Conservation (phyloP, 164 flowering plant genomes). For the Hamamelis virginiana region DNA sequence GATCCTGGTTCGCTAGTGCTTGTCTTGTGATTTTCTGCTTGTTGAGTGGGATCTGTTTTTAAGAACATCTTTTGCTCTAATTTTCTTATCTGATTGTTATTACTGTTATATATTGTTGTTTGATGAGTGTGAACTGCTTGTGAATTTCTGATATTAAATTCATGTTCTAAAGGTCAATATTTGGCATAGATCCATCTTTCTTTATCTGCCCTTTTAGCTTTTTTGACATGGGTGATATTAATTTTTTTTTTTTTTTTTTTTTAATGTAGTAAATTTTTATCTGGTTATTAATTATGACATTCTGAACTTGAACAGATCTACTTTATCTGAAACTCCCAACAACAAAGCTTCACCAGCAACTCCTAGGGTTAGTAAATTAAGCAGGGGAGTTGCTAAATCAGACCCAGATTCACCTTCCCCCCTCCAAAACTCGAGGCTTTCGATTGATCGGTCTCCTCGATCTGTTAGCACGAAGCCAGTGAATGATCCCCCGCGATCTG, state of each 20-base stretch:
- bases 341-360: conserved; percentile 67
- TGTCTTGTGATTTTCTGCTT: not conserved
- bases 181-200: not conserved
- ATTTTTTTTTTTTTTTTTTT: conserved; percentile 8
- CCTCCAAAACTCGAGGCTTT: conserved; percentile 48
- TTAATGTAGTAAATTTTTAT: conserved; percentile 2
- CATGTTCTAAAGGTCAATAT: not conserved
- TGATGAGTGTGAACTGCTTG: not conserved
- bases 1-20: not conserved
- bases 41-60: conserved; percentile 17
- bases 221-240: not conserved
- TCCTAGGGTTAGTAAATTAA: conserved; percentile 55
- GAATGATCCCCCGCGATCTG: conserved; percentile 56
- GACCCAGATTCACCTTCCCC: conserved; percentile 65
- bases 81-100: conserved; percentile 6
- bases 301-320: conserved; percentile 52
- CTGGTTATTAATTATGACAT: conserved; percentile 15
- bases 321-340: conserved; percentile 51
- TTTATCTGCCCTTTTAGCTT: not conserved
- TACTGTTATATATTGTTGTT: not conserved
- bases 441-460: conserved; percentile 66
- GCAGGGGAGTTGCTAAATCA: conserved; percentile 54
- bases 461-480: conserved; percentile 51
- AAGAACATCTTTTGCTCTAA: not conserved
- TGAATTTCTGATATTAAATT: not conserved